phyloP scores from a whole-genome alignment of 352 stramenopile genomes.

The Blastocystis sp. region DNA sequence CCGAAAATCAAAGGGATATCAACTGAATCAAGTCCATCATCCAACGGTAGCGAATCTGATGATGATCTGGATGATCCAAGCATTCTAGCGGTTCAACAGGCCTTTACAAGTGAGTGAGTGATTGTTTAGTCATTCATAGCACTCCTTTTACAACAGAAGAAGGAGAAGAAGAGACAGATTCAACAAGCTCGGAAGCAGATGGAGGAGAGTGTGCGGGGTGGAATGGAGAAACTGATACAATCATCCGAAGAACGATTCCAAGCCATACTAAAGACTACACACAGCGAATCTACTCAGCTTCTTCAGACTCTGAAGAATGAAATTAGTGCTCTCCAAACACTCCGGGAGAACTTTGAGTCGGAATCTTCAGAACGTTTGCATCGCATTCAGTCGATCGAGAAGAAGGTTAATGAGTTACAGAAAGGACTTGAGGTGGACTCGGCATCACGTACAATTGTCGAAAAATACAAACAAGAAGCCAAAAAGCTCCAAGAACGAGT shows the following conservation, averaged over 20 bases:
- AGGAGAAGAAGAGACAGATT: constrained; percentile 40
- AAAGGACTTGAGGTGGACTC: background rate
- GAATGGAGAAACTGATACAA: background rate
- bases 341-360: background rate
- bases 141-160: constrained; percentile 49
- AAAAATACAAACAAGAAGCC: background rate
- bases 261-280: background rate
- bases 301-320: background rate
- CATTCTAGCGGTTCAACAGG: constrained; percentile 37
- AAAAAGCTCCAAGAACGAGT: constrained; percentile 37
- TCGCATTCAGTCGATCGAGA: background rate
- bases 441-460: background rate
- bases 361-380: background rate
- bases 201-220: background rate
- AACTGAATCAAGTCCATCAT: background rate
- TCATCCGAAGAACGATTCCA: background rate
- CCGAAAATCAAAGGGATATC: background rate
- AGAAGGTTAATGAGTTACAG: background rate
- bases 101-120: background rate
- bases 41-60: background rate
- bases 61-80: constrained; percentile 7
- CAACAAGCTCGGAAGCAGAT: constrained; percentile 16
- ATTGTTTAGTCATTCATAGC: background rate
- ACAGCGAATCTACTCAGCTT: background rate
- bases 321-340: background rate